Conservation (phyloP, 768 basidiomycete genomes). For the Lactarius quietus region DNA sequence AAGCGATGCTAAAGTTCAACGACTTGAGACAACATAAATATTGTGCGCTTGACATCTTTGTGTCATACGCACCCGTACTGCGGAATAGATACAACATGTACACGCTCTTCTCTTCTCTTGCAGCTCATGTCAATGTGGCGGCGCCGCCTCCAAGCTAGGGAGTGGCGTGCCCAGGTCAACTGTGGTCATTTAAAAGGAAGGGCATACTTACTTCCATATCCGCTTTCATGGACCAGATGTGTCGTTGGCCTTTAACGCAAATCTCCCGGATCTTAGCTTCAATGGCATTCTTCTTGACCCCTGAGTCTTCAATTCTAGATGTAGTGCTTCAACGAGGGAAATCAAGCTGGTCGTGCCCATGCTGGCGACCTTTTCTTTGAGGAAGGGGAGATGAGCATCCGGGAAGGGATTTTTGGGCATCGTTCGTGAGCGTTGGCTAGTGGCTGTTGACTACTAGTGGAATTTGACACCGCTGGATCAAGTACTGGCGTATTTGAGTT, state of each 20-base stretch:
- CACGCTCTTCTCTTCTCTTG: neutral
- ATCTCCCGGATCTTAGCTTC: conserved; percentile 79
- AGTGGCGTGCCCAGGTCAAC: conserved; percentile 6
- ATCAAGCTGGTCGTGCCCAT: conserved; percentile 60
- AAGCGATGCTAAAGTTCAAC: neutral
- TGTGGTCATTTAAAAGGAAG: neutral
- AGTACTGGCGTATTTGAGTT: conserved; percentile 16
- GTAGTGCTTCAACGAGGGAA: conserved; percentile 68
- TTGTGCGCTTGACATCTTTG: neutral
- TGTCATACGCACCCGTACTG: neutral
- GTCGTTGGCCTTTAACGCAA: conserved; percentile 67
- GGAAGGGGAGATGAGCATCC: conserved; percentile 53
- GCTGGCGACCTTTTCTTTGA: conserved; percentile 60
- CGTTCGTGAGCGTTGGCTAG: conserved; percentile 29
- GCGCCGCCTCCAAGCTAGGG: neutral
- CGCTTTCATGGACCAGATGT: conserved; percentile 68
- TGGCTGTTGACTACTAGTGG: conserved; percentile 11
- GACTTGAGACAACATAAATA: conserved; percentile 4
- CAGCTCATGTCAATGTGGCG: neutral
- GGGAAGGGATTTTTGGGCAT: conserved; percentile 63
- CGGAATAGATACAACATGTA: conserved; percentile 9
- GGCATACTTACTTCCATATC: conserved; percentile 13
- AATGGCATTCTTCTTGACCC: conserved; percentile 80
- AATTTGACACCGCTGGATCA: conserved; percentile 23
- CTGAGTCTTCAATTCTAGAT: conserved; percentile 65